Evolutionary conservation across 1,284 basidiomycete genomes (phyloP), one percentile per base, ranked within the genome.

Genomic region (Earliella scabrosa): DNA sequence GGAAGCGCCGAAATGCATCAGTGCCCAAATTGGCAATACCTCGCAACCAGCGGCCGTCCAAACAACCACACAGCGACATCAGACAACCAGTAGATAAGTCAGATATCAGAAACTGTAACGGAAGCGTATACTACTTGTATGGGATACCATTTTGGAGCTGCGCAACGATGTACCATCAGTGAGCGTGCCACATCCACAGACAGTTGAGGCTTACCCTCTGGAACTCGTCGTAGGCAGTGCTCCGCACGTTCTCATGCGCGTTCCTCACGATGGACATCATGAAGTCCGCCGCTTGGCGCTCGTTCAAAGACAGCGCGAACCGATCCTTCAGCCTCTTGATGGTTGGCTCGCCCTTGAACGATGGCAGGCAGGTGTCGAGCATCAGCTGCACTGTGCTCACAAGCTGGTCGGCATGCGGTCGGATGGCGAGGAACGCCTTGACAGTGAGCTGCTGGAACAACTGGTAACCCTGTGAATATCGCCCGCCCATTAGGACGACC

Each of bases 401-500:
- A 31, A 99, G 84, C 69, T 97, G 92, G 48, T 95, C 88, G 13
- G 92, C 90, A 71, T 95, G 91, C 1, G 95, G 95, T 38, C 97
- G 85, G 54, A 96, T 90, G 1, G 97, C 93, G 23, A 99, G 83
- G 82, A 98, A 99, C 0, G 93, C 95, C 73, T 98, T 98, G 66
- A 98, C 86, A 2, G 94, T 95, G 36, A 99, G 82, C 68, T 95
- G 93, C 67, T 93, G 89, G 81, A 99, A 99, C 52, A 95, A 83
- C 54, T 89, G 85, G 73, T 97, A 99, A 13, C 97, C 97, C 73
- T 96, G 91, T 1, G 92, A 95, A 66, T 92, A 84, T 56, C 90
- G 83, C 11, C 97, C 97, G 45, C 97, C 97, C 97, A 99, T 99
- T 29, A 99, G 80, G 13, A 91, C 82, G 18, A 99, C 90, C 96